phyloP scores from a whole-genome alignment of 2,329 filamentous ascomycete genomes.

The Simplicillium aogashimaense region DNA sequence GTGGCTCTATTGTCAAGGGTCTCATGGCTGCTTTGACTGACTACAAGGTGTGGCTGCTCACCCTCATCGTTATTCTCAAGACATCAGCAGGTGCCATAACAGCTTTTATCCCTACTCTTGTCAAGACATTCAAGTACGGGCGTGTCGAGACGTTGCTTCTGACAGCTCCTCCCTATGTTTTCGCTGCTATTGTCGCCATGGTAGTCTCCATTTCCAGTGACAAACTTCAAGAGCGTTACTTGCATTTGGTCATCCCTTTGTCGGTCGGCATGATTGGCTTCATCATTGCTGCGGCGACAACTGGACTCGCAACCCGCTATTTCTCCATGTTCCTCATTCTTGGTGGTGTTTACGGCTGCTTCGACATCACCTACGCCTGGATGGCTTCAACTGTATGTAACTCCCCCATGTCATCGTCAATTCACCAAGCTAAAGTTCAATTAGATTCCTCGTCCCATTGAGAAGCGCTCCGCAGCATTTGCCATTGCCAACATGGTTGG shows the following conservation, averaged over 20 bases:
- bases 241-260: slow-evolving; percentile 55
- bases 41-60: slow-evolving; percentile 48
- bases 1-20: slow-evolving; percentile 35
- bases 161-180: slow-evolving; percentile 55
- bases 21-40: slow-evolving; percentile 46
- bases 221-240: slow-evolving; percentile 59
- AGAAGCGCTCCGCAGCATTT: neutral
- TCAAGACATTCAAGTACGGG: slow-evolving; percentile 55
- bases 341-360: slow-evolving; percentile 7
- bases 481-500: neutral
- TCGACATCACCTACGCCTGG: slow-evolving; percentile 6
- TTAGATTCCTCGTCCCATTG: neutral
- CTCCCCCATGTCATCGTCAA: too few species aligned
- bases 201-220: slow-evolving; percentile 63
- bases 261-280: slow-evolving; percentile 53
- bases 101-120: slow-evolving; percentile 64
- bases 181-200: slow-evolving; percentile 51
- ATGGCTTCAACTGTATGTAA: slow-evolving; percentile 13
- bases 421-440: neutral
- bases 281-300: slow-evolving; percentile 58
- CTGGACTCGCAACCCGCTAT: slow-evolving; percentile 50
- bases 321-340: slow-evolving; percentile 3
- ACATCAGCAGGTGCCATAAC: slow-evolving; percentile 48
- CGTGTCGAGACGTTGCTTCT: slow-evolving; percentile 51
- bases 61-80: slow-evolving; percentile 43